Conservation (phyloP, 129 eudicot genomes). For the Scalesia atractyloides region DNA sequence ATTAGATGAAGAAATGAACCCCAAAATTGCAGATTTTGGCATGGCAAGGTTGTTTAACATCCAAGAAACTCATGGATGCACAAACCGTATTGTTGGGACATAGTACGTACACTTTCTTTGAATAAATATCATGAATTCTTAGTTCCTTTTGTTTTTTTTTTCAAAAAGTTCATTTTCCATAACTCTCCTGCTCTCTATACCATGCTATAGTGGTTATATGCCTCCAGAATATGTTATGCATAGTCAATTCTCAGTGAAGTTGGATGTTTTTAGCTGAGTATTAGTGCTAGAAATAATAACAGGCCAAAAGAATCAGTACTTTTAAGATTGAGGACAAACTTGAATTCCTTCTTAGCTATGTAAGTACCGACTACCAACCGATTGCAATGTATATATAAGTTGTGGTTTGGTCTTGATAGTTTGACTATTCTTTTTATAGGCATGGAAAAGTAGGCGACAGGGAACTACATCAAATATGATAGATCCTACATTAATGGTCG, state of each 20-base stretch:
- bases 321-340: not conserved
- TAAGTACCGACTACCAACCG: not conserved
- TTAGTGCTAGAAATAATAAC: conserved; percentile 29
- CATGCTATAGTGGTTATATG: conserved; percentile 15
- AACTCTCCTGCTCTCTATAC: not conserved
- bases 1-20: conserved; percentile 42
- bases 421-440: conserved; percentile 8
- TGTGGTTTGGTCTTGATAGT: not conserved
- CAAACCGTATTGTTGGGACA: conserved; percentile 34
- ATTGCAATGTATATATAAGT: not conserved
- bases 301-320: conserved; percentile 5
- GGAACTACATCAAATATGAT: conserved; percentile 19
- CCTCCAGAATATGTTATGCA: conserved; percentile 13
- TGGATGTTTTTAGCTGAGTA: conserved; percentile 12
- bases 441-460: conserved; percentile 36
- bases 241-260: conserved; percentile 33
- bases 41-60: conserved; percentile 36
- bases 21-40: conserved; percentile 55
- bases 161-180: not conserved
- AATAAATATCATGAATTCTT: not conserved
- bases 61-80: conserved; percentile 36
- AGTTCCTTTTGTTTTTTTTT: not conserved
- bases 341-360: conserved; percentile 11
- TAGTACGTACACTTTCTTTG: conserved; percentile 25
- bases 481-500: conserved; percentile 9